Base-by-base conservation (phyloP, 2,329 filamentous ascomycete genomes). In the Arthrinium puccinioides region DNA sequence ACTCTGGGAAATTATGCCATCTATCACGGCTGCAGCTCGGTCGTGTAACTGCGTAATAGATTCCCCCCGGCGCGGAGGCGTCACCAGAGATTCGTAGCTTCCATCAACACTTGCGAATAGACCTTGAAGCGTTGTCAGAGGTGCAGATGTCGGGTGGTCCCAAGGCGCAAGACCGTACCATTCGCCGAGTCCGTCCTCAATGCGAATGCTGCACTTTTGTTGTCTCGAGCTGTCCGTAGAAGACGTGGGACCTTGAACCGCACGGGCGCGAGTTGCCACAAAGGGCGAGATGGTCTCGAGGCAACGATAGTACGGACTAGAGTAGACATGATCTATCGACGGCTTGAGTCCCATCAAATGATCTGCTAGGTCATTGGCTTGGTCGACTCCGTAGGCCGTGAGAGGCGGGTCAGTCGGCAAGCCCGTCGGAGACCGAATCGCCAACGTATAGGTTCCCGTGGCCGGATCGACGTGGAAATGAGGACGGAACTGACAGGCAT, bases 101-200 rank as follows among this genome's bases (percentile, higher is more conserved):
- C 62, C 57, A 41, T 81, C 72, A 28, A 79, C 67, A n/a, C 21
- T 9, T 9, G 31, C 6, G 57, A 95, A 94, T 45, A 87, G 72
- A 15, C 59, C 58, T 42, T 74, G 72, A 43, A 98, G 70, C 23
- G 73, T 64, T 20, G 69, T 51, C 11, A 81, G 64, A 4, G 74
- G 62, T 3, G 87, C 86, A 3, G 90, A 87, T 13, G 73, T 70
- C 1, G 92, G 92, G 53, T 97, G 92, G 38, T 84, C 73, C 60
- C 95, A 96, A 42, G 79, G 79, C 13, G 89, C 87, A 32, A 78
- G 72, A 19, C 92, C 92, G 58, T 92, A 97, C 83, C 92, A 97
- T 66, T 98, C 92, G 43, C 86, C 82, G 26, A 80, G 51, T 10
- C 75, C 76, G 39, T 67, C 62, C 49, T 82, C 77, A 32, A 69